Conservation (phyloP, 345 rosid species). For the Stellera chamaejasme region DNA sequence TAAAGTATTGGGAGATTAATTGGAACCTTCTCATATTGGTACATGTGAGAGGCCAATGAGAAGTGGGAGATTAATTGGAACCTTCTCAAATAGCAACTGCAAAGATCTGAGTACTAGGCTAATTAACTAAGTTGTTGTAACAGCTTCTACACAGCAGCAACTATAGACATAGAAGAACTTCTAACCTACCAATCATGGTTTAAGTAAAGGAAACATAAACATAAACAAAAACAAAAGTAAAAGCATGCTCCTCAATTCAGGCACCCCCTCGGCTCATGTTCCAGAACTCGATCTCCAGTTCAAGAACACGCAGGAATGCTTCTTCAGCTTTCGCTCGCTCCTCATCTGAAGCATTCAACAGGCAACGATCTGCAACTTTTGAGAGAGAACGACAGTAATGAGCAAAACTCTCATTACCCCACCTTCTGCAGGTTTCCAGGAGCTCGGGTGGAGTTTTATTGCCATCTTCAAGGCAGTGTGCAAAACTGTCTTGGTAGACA, state of each 20-base stretch:
- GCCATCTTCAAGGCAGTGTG: conserved; percentile 63
- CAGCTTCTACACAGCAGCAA: no score
- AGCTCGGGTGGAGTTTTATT: conserved; percentile 41
- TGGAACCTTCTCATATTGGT: no score
- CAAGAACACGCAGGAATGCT: conserved; percentile 42
- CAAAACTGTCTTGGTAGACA: conserved; percentile 73
- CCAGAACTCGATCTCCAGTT: conserved; percentile 75
- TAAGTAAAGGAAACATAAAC: no score
- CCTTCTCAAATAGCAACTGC: no score
- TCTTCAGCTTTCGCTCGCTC: conserved; percentile 41
- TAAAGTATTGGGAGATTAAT: no score
- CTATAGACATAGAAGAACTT: no score
- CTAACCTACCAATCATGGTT: no score
- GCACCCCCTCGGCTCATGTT: conserved; percentile 44
- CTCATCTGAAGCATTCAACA: conserved; percentile 40
- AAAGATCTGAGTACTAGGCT: no score
- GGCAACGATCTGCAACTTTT: conserved; percentile 40
- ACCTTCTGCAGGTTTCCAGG: conserved; percentile 56
- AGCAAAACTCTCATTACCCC: conserved; percentile 69
- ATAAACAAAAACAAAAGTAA: no score
- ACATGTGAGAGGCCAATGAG: no score
- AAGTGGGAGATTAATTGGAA: no score
- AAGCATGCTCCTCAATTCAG: conserved; percentile 6
- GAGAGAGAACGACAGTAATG: conserved; percentile 46
- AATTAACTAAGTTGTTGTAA: no score